A percentile compares a stretch with the other conserved stretches of the same genome.
Evolutionary conservation across 1,284 basidiomycete genomes (phyloP).

Genomic region (Schizophyllum amplum): DNA sequence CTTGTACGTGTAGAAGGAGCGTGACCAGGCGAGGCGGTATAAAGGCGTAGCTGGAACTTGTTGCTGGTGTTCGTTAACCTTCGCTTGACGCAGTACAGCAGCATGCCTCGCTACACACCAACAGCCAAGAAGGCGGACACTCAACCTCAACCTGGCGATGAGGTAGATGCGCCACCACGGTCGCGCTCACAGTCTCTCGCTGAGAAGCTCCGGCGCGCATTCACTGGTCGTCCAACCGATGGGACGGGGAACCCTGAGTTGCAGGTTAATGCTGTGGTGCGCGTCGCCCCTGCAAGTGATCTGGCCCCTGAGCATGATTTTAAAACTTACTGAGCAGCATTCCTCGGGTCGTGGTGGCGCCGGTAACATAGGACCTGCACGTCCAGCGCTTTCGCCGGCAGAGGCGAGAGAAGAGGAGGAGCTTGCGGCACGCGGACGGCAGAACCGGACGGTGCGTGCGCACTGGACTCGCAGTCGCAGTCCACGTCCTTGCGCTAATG

Average conservation of each 20-base stretch:
- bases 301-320: too few species aligned
- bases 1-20: background rate
- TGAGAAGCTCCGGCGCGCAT: background rate
- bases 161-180: background rate
- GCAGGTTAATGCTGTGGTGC: background rate
- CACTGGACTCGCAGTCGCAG: too few species aligned
- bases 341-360: constrained; percentile 52
- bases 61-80: too few species aligned
- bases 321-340: constrained; percentile 18
- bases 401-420: background rate
- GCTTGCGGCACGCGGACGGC: background rate
- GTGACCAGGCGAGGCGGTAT: background rate
- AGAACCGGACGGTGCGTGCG: background rate
- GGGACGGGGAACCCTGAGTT: background rate
- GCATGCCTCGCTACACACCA: background rate
- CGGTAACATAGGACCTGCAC: constrained; percentile 39
- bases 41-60: background rate
- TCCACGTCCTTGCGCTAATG: too few species aligned
- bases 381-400: constrained; percentile 18
- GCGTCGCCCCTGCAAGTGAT: too few species aligned
- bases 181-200: background rate
- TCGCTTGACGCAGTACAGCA: too few species aligned
- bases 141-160: background rate
- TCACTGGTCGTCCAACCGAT: background rate
- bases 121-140: background rate